Base-by-base conservation (phyloP, 306 rosid genomes). In the Malus fusca region DNA sequence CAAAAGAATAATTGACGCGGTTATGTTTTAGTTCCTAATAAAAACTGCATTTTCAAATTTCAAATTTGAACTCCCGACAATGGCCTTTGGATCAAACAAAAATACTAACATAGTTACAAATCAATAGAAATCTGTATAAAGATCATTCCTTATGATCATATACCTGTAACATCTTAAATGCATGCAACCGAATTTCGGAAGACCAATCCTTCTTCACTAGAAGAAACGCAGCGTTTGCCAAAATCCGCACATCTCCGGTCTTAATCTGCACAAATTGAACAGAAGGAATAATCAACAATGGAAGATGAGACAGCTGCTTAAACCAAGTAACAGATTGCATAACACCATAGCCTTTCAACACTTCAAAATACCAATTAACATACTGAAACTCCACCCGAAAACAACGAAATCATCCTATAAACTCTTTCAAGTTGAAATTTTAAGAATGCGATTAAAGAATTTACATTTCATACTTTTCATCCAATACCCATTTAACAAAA, bases 161-260 rank as follows among this genome's bases (percentile, higher is more conserved):
- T 86, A 95, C 99, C 96, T 95, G 99, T 75, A 95, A 83, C 93
- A 90, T 90, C 84, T 92, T 95, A 75, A 87, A 88, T n/a, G 99
- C 97, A 72, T 95, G 99, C 84, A 95, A 78, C 81, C 97, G 93
- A 75, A 95, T 95, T 86, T 89, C 99, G 15, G 96, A 83, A n/a
- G 99, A 89, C 97, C 97, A 90, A 33, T 92, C 89, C 84, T 83
- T 95, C 66, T 83, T 92, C 48, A 90, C 99, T 80, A 95, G 76
- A 82, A 82, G 79, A 78, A 92, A 86, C 6, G 96, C 85, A 28
- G 91, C 85, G 84, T 82, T 95, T 30, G 92, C 99, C 86, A 95
- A 82, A 72, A 80, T 71, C 63, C 90, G 84, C 66, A 89, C 69
- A 69, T 92, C 93, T 75, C 97, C 99, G 3, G 88, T 53, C 82